Base-by-base conservation (phyloP, 805 yeast species). In the Candida sakaeoensis region DNA sequence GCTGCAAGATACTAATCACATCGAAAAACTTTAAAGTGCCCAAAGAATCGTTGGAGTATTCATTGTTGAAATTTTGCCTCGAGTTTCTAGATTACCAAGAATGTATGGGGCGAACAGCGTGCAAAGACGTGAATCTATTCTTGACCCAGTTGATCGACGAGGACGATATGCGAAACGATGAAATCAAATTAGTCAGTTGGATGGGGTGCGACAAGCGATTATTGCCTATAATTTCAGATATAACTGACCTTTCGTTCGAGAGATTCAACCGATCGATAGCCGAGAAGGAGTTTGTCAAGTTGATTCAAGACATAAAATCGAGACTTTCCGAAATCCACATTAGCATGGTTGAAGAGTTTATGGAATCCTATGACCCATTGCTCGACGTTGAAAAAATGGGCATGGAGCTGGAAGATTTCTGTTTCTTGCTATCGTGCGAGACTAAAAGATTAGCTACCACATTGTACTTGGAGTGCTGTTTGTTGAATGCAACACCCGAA, bases 241-340 rank as follows among this genome's bases (percentile, higher is more conserved):
- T 60, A 24, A 61, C 67, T 6, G 65, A 61, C 36, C 44, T 61
- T 25, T 60, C 65, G 5, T 50, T 57, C 30, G 63, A 60, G 38
- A 46, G 61, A 37, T 37, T 33, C 8, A 39, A 44, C 27, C 29
- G 36, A 8, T 43, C 40, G 3, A 44, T 56, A 2, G 23, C 49
- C 2, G 50, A 48, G 23, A 19, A 33, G 3, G 43, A 45, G n/a
- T 56, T 51, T 41, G 12, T 25, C 7, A 12, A 5, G 10, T 31
- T 53, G 17, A 43, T 53, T 24, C 37, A 43, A 13, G 53, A 41
- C 14, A 45, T 60, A 40, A 39, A 43, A 24, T 22, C 30, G 4
- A 43, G 47, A 29, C 36, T 60, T 18, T 46, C 44, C 23, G 37
- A 40, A n/a, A 34, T 52, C 37, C 43, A 39, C 18, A 36, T 48